Base-by-base conservation (phyloP, 495 filamentous ascomycete species). In the Zalerion maritima region DNA sequence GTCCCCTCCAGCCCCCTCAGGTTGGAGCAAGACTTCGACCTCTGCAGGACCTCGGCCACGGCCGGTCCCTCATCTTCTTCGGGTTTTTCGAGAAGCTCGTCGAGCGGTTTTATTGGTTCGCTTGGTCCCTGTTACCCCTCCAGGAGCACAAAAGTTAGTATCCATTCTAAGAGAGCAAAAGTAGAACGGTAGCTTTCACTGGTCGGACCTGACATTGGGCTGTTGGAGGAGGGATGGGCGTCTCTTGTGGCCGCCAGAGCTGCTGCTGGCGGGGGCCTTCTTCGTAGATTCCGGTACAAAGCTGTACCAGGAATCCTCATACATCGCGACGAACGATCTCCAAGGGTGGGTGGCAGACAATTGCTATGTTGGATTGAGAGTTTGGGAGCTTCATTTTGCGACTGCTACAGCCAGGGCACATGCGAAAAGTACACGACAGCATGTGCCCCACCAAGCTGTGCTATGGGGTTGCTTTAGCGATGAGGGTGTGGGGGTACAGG, bases 11-110 rank as follows among this genome's bases (percentile, higher is more conserved):
- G 53, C 52, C 3, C 70, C 42, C 37, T 72, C 60, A 84, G 74
- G 44, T 85, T 74, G 35, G 71, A 75, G 41, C 79, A 82, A 5
- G 79, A 85, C 43, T 81, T 80, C 24, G 78, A 73, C 39, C 81
- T 58, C 29, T 70, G 60, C 10, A 54, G 52, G 31, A 81, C 29
- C 1, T 69, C 75, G 11, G 77, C 70, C 43, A 67, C 51, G 5
- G 78, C 73, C 5, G 74, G 79, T 0, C 62, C 62, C 31, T 61
- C 57, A 26, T 42, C 34, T 35, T 55, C 47, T 24, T 65, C 55
- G 10, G 42, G 40, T 21, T 71, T 70, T 45, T 75, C 69, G 33
- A 54, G 50, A 2, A 66, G 36, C 17, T 65, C 60, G 14, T 60
- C 48, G 8, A 64, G 48, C 2, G 54, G 50, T 21, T 56, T 46